phyloP scores from a whole-genome alignment of 1,284 basidiomycete species.

The Cryptococcus floricola region DNA sequence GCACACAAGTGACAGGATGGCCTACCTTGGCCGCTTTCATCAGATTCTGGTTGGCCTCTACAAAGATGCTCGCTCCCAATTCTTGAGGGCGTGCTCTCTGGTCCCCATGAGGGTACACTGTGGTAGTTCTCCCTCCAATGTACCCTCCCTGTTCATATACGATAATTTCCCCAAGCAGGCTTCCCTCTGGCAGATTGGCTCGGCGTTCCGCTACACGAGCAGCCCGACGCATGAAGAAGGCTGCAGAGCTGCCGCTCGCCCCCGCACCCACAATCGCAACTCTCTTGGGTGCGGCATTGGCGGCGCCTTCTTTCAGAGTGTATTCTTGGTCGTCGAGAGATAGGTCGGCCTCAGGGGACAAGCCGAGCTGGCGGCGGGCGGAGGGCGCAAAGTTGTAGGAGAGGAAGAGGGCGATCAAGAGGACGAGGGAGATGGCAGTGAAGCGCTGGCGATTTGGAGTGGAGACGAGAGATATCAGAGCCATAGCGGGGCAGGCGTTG shows the following conservation, averaged over 20 bases:
- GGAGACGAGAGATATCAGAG: neutral
- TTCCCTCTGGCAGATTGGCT: conserved; percentile 53
- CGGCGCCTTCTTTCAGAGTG: neutral
- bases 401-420: conserved; percentile 7
- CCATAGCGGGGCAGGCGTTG: neutral
- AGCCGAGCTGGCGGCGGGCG: neutral
- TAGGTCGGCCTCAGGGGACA: neutral
- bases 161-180: conserved; percentile 63
- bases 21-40: conserved; percentile 76
- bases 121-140: conserved; percentile 77
- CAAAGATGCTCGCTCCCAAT: conserved; percentile 85
- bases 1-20: conserved; percentile 54
- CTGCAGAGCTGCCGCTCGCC: conserved; percentile 76
- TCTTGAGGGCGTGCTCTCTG: conserved; percentile 61
- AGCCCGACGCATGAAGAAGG: conserved; percentile 69
- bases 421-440: conserved; percentile 1
- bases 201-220: conserved; percentile 62
- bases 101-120: conserved; percentile 72
- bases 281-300: conserved; percentile 21
- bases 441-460: conserved; percentile 1
- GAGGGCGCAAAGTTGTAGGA: neutral
- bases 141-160: conserved; percentile 72
- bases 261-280: conserved; percentile 85
- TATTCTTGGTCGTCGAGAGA: neutral
- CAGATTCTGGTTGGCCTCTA: conserved; percentile 73